Conservation (phyloP, 306 rosid species). For the Lathyrus oleraceus region DNA sequence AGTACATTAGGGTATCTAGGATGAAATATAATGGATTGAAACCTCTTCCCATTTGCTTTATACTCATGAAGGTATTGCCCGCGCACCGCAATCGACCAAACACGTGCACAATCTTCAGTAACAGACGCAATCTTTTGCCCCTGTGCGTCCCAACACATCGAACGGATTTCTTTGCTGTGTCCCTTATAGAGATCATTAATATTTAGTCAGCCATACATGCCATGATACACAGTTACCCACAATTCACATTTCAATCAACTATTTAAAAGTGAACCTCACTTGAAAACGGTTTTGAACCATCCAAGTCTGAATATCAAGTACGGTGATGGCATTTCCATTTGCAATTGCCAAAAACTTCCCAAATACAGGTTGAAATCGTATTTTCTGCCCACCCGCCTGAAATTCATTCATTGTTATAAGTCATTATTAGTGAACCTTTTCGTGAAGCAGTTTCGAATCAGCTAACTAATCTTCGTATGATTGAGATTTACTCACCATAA, state of each 20-base stretch:
- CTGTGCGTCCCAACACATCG: slow-evolving; percentile 11
- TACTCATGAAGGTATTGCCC: not conserved
- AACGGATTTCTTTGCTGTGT: not conserved
- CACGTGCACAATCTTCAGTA: slow-evolving; percentile 18
- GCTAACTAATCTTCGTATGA: not conserved
- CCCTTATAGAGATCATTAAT: slow-evolving; percentile 5
- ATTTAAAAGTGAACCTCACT: slow-evolving; percentile 9
- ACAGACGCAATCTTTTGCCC: slow-evolving; percentile 17
- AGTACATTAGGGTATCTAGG: slow-evolving; percentile 13
- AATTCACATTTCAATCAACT: not conserved
- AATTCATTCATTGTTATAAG: not conserved
- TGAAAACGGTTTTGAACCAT: not conserved
- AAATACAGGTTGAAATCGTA: slow-evolving; percentile 3
- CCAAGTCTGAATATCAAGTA: slow-evolving; percentile 14
- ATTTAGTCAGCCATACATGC: not conserved
- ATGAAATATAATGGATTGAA: slow-evolving; percentile 1
- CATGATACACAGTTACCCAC: not conserved
- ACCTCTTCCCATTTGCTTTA: not conserved
- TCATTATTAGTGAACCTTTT: not conserved
- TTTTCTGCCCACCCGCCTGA: slow-evolving; percentile 1
- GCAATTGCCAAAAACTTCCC: slow-evolving; percentile 14
- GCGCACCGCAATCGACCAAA: not conserved
- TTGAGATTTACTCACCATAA: not conserved
- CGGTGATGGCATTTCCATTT: not conserved
- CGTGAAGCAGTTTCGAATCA: not conserved